Evolutionary conservation across 2,329 filamentous ascomycete species (phyloP).

Genomic region (Capronia epimyces): DNA sequence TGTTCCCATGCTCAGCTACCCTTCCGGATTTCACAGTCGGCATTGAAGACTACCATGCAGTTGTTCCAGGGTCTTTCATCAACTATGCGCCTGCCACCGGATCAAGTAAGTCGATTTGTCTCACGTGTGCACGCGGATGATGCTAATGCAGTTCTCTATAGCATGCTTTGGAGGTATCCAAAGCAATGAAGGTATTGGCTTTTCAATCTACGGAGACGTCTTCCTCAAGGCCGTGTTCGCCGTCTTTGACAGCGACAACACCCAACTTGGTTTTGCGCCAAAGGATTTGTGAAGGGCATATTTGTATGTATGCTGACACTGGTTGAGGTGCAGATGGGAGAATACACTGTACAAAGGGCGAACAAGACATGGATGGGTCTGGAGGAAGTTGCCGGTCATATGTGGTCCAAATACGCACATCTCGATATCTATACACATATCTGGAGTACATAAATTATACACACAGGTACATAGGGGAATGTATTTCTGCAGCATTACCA

Average conservation of each 20-base stretch:
- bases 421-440: no score
- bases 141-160: slow-evolving; percentile 1
- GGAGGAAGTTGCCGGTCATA: no score
- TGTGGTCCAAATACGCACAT: no score
- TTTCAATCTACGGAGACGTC: slow-evolving; percentile 69
- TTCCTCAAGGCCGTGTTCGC: slow-evolving; percentile 74
- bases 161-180: slow-evolving; percentile 74
- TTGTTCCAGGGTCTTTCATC: slow-evolving; percentile 51
- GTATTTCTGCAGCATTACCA: no score
- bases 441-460: no score
- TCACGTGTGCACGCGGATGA: not conserved
- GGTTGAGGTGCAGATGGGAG: no score
- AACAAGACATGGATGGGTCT: no score
- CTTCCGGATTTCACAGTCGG: slow-evolving; percentile 52
- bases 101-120: slow-evolving; percentile 20
- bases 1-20: slow-evolving; percentile 46
- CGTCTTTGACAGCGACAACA: slow-evolving; percentile 54
- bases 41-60: slow-evolving; percentile 47
- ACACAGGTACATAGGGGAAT: no score
- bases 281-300: slow-evolving; percentile 19
- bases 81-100: slow-evolving; percentile 37
- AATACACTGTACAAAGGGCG: no score
- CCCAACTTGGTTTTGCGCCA: slow-evolving; percentile 24
- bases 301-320: no score
- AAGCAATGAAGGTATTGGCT: slow-evolving; percentile 47